Evolutionary conservation across 2,329 filamentous ascomycete genomes (phyloP).

Genomic region (Phialophora macrospora): DNA sequence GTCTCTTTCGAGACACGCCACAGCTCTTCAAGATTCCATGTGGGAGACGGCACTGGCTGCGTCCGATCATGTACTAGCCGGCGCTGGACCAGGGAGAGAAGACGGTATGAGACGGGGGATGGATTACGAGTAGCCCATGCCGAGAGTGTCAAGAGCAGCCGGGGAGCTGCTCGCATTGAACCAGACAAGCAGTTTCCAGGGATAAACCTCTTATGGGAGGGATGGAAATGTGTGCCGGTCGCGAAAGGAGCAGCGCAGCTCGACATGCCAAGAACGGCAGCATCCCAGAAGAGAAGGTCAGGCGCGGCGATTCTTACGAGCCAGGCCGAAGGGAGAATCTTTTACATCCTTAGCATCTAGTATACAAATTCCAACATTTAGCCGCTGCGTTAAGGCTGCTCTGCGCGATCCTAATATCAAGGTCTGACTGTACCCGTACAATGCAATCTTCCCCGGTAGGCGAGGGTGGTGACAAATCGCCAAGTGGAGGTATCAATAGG

Average conservation of each 20-base stretch:
- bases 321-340: too few relatives aligned
- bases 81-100: background rate
- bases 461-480: too few relatives aligned
- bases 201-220: background rate
- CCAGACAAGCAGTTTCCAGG: background rate
- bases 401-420: too few relatives aligned
- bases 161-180: conserved; percentile 30
- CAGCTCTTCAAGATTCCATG: conserved; percentile 30
- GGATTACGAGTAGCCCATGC: conserved; percentile 10
- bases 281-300: background rate
- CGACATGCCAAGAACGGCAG: background rate
- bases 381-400: too few relatives aligned
- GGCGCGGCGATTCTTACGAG: too few relatives aligned
- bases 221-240: background rate
- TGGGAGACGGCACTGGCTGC: background rate
- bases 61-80: background rate
- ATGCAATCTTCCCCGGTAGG: too few relatives aligned
- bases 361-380: too few relatives aligned
- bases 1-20: conserved; percentile 25
- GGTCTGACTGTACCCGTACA: too few relatives aligned
- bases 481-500: too few relatives aligned
- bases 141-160: conserved; percentile 18
- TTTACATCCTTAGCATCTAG: too few relatives aligned
- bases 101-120: background rate
- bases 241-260: background rate